Percentiles rank a stretch among this genome's conserved stretches.
phyloP scores from a whole-genome alignment of 176 grass and related monocot genomes.

The Melocanna baccifera region DNA sequence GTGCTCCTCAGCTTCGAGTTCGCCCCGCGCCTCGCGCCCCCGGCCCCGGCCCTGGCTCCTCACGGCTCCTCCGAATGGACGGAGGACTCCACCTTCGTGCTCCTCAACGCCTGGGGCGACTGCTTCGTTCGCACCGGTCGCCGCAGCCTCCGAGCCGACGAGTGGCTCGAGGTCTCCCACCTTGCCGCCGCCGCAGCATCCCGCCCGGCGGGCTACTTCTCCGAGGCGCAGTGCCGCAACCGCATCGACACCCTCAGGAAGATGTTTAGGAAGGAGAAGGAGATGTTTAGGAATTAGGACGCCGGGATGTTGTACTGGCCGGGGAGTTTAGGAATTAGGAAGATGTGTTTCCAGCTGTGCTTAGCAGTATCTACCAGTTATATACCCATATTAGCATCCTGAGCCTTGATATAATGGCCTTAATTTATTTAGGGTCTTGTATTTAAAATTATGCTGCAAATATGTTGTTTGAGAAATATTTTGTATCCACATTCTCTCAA shows the following conservation, averaged over 20 bases:
- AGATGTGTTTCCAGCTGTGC: too few relatives aligned
- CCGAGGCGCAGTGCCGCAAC: constrained; percentile 79
- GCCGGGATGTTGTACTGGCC: too few relatives aligned
- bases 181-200: constrained; percentile 24
- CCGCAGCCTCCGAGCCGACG: constrained; percentile 53
- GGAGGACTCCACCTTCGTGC: constrained; percentile 70
- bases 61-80: constrained; percentile 50
- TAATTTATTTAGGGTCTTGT: background rate
- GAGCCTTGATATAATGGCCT: background rate
- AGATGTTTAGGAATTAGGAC: too few relatives aligned
- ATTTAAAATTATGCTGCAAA: background rate
- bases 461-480: constrained; percentile 16
- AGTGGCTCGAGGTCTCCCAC: constrained; percentile 76
- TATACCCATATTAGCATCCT: background rate
- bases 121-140: constrained; percentile 57
- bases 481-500: background rate
- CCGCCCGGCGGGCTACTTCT: constrained; percentile 28
- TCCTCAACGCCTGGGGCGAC: constrained; percentile 81
- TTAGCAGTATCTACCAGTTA: too few relatives aligned
- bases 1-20: constrained; percentile 81
- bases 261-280: constrained; percentile 83
- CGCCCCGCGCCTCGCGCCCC: constrained; percentile 42
- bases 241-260: constrained; percentile 75
- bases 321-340: too few relatives aligned
- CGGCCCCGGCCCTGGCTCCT: background rate